Evolutionary conservation across 2,329 filamentous ascomycete species (phyloP).

Genomic region (Alternaria consortialis): DNA sequence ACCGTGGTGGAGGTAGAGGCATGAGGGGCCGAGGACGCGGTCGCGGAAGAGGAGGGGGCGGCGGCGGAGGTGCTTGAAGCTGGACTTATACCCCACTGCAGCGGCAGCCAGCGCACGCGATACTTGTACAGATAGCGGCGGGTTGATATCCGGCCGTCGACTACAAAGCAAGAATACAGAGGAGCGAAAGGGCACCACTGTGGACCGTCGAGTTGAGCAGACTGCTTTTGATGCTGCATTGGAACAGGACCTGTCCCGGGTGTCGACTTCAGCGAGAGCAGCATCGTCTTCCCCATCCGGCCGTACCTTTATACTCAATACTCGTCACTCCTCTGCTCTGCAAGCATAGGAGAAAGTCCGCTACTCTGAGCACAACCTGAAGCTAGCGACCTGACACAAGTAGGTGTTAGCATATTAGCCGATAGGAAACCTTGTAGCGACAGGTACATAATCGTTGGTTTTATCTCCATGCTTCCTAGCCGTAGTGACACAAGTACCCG

Average conservation of each 20-base stretch:
- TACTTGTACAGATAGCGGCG: constrained; percentile 4
- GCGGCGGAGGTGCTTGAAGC: constrained; percentile 47
- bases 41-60: constrained; percentile 64
- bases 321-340: background rate
- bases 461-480: background rate
- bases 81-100: constrained; percentile 1
- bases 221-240: background rate
- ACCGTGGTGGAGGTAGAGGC: constrained; percentile 58
- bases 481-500: background rate
- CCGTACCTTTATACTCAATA: background rate
- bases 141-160: background rate
- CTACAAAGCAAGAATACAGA: constrained; percentile 3
- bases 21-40: constrained; percentile 63
- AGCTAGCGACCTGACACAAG: background rate
- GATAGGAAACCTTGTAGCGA: background rate
- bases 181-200: background rate
- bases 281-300: background rate
- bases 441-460: background rate
- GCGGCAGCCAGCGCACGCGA: constrained; percentile 6
- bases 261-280: constrained; percentile 8
- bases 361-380: background rate
- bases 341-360: background rate
- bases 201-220: constrained; percentile 1
- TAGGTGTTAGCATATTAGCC: background rate
- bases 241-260: constrained; percentile 5